Conservation (phyloP, 768 basidiomycete genomes). For the Amanita molliuscula region DNA sequence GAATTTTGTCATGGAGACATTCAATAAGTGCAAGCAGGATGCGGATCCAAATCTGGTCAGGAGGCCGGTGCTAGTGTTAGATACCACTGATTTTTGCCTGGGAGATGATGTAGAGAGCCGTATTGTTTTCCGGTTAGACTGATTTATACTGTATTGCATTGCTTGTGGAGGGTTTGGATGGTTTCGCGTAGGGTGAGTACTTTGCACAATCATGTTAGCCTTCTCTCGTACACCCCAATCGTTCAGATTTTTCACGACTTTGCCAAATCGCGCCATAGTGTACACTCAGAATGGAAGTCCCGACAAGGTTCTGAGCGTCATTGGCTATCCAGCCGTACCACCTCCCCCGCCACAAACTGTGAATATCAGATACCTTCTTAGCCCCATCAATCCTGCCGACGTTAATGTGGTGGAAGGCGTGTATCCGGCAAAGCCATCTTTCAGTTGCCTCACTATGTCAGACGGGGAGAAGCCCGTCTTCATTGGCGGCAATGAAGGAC, state of each 20-base stretch:
- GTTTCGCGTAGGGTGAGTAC: no score
- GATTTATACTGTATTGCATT: background rate
- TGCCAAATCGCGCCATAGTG: constrained; percentile 43
- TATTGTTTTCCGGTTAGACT: background rate
- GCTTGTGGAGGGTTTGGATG: no score
- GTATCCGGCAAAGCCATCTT: constrained; percentile 59
- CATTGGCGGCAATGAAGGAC: constrained; percentile 70
- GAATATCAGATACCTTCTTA: constrained; percentile 57
- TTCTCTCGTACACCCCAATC: background rate
- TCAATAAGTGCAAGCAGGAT: constrained; percentile 5
- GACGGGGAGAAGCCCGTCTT: constrained; percentile 30
- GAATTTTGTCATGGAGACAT: constrained; percentile 6
- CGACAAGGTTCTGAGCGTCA: constrained; percentile 40
- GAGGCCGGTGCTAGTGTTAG: background rate
- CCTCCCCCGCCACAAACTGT: constrained; percentile 44
- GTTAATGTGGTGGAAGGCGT: constrained; percentile 74
- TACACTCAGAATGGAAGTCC: constrained; percentile 57
- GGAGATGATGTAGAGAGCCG: background rate
- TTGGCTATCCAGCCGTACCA: constrained; percentile 42
- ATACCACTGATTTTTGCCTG: background rate
- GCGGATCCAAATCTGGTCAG: background rate
- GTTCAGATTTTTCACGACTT: background rate
- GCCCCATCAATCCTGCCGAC: constrained; percentile 78
- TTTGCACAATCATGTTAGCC: no score
- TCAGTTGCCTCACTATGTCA: constrained; percentile 22